Base-by-base conservation (phyloP, 768 basidiomycete species). In the Lactifluus echinatus region DNA sequence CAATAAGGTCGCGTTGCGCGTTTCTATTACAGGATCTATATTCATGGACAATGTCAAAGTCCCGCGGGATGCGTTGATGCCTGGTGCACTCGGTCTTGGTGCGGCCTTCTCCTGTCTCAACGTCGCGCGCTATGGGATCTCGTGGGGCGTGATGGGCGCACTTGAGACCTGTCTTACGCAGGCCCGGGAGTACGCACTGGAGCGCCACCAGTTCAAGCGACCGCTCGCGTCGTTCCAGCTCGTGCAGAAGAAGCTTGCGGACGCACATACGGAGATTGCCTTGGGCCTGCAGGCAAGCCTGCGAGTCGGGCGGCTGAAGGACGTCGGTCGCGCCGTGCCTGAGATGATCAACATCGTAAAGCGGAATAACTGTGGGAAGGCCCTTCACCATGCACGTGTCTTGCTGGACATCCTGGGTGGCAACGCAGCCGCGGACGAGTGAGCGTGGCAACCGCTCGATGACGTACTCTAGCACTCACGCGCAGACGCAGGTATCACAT, bases 311-410 rank as follows among this genome's bases (percentile, higher is more conserved):
- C 77, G 93, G 29, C 74, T 97, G 61, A 96, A 96, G 74, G 94
- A 97, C 53, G 67, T 73, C 59, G 80, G 85, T 54, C 77, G 73
- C 63, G 63, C 81, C 21, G 82, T 88, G 2, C 85, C 95, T 2
- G 93, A 97, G 70, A 97, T 97, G 93, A 78, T 98, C 61, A 93
- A 90, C 65, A 76, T 97, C 66, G 78, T 97, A 59, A 98, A 98
- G 77, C 80, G 90, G 63, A 98, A 98, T 67, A 97, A 97, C 65
- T 93, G 92, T 65, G 91, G 91, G 14, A 94, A 94, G 73, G 93
- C 95, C 2, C 74, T 97, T 50, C 75, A 87, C 63, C 90, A 96
- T 60, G 74, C 89, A 4, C 77, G 95, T 31, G 73, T 81, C 55
- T 74, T 98, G 43, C 71, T 97, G 66, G 95, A 97, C 66, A 87